These are phyloP conservation scores for Talaromyces sp. DNA, from an alignment of 2,329 filamentous ascomycete species.

Conservation along the genomic window DNA sequence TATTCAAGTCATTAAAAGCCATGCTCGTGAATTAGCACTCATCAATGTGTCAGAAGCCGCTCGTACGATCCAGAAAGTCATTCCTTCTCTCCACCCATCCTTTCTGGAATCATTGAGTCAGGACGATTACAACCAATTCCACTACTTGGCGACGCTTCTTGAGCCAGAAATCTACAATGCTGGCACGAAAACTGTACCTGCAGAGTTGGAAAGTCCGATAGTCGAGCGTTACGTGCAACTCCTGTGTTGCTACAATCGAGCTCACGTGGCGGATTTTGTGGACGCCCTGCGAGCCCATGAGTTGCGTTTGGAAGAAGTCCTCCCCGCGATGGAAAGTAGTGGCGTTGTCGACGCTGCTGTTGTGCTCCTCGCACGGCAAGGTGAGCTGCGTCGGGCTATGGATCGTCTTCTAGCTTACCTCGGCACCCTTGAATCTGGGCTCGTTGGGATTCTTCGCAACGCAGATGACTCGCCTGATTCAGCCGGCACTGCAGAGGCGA, in stretches of 20 bases:
- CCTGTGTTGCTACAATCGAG: constrained; percentile 80
- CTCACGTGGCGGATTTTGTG: constrained; percentile 81
- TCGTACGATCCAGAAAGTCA: constrained; percentile 57
- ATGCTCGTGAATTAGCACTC: constrained; percentile 62
- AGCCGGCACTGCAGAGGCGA: constrained; percentile 58
- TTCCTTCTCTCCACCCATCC: constrained; percentile 61
- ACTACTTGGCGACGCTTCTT: constrained; percentile 72
- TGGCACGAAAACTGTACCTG: constrained; percentile 27
- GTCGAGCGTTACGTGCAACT: constrained; percentile 82
- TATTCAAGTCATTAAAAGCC: constrained; percentile 59
- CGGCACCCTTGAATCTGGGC: constrained; percentile 69
- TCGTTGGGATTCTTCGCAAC: constrained; percentile 68
- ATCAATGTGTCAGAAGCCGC: constrained; percentile 65
- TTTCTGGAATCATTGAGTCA: constrained; percentile 60
- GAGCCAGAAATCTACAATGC: constrained; percentile 52
- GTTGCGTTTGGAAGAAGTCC: constrained; percentile 70
- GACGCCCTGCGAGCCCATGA: constrained; percentile 70
- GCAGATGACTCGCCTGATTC: constrained; percentile 54
- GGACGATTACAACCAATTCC: constrained; percentile 62
- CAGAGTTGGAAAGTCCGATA: constrained; percentile 53
- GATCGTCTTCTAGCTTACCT: constrained; percentile 77
- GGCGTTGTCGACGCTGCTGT: constrained; percentile 92
- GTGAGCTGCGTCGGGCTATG: constrained; percentile 79
- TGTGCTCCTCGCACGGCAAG: constrained; percentile 82
- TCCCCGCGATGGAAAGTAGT: constrained; percentile 83